Base-by-base conservation (phyloP, 176 grass and related monocot genomes). In the Triticum dicoccoides region DNA sequence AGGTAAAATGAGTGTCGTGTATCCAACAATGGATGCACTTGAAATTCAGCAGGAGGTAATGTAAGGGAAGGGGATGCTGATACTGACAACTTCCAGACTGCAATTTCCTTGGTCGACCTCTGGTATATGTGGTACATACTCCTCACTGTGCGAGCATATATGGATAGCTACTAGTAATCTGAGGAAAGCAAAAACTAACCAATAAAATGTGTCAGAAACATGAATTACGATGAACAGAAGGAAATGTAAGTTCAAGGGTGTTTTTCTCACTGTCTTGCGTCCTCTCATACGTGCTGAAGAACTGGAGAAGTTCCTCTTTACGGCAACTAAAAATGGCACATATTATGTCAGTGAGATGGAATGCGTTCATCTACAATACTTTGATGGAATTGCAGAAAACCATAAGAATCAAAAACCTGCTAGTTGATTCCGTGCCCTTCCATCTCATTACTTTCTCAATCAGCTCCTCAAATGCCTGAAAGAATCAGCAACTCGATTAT, bases 181-280 rank as follows among this genome's bases (percentile, higher is more conserved):
- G 87, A 88, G 87, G 73, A 84, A 88, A 72, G 13, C 21, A 88
- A 83, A 88, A 71, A 88, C 87, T 83, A 63, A 88, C 74, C 25
- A 47, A 88, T 38, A 72, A 69, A 62, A 83, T 78, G 51, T 83
- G 73, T 88, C 75, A 17, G 73, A 88, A 84, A 37, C n/a, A 59
- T 17, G 37, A 62, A 71, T 41, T 38, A 78, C 17, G 13, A 71
- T 37, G 64, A 69, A 34, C 21, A 24, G 49, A 88, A 83, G 12
- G 25, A 78, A 51, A 9, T 3, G 20, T 49, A 38, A 13, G 74
- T 20, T 83, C 51, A 78, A 25, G 27, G 39, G 54, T 77, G 49
- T 78, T 42, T 88, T 38, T 58, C 80, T 88, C 86, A 88, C 86
- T 88, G 27, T 83, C 12, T 4, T 11, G 0, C 0, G 37, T 71